Evolutionary conservation across 495 filamentous ascomycete species (phyloP).

Genomic region (Hypoxylon subgilvum): DNA sequence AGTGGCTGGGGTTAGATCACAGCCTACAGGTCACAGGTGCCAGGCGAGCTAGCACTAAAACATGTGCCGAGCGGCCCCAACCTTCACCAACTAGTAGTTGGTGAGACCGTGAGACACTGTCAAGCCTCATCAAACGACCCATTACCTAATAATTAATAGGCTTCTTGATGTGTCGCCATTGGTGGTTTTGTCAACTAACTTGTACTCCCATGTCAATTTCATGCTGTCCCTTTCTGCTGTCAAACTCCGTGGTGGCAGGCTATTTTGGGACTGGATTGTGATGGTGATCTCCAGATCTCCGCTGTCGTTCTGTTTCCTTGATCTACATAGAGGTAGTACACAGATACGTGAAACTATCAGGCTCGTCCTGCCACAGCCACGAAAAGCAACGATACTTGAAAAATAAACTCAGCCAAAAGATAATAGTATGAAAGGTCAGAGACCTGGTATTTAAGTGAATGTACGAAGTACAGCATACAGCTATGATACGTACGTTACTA

Average conservation of each 20-base stretch:
- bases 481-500: no score
- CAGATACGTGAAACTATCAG: not conserved
- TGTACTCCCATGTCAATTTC: not conserved
- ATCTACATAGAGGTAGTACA: no score
- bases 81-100: not conserved
- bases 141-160: constrained; percentile 29
- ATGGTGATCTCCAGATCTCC: constrained; percentile 26
- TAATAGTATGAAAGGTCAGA: no score
- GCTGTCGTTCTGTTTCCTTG: not conserved
- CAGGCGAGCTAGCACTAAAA: constrained; percentile 1
- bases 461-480: no score
- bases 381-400: no score
- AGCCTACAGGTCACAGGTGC: not conserved
- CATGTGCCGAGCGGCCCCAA: constrained; percentile 19
- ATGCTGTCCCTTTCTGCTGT: not conserved
- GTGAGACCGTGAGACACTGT: constrained; percentile 32
- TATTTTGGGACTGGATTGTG: constrained; percentile 6
- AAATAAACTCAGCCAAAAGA: no score
- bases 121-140: constrained; percentile 17
- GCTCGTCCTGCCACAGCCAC: not conserved
- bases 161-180: constrained; percentile 5
- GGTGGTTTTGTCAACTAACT: not conserved
- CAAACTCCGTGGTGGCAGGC: not conserved
- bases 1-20: no score
- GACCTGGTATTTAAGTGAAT: no score